Evolutionary conservation across 106 monocot species (phyloP).

Genomic region (Vanilla planifolia): DNA sequence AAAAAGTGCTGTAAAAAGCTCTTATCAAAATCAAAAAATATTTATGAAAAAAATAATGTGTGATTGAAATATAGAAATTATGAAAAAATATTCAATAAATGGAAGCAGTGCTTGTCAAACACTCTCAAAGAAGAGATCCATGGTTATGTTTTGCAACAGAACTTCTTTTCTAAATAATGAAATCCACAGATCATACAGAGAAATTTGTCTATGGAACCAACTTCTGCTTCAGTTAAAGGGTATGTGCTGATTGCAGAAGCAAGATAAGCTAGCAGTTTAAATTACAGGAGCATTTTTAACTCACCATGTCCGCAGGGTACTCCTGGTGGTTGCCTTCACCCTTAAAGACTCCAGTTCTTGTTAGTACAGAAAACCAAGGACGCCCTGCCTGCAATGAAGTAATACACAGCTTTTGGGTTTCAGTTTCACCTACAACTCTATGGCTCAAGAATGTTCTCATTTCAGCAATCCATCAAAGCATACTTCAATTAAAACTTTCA

Average conservation of each 20-base stretch:
- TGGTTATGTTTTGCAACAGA: not conserved
- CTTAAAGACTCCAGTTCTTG: constrained; percentile 87
- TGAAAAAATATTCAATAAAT: too few species aligned
- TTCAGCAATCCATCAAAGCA: too few species aligned
- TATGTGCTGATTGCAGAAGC: not conserved
- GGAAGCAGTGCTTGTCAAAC: not conserved
- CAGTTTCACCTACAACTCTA: too few species aligned
- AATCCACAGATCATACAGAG: not conserved
- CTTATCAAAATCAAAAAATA: not conserved
- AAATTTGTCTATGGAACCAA: not conserved
- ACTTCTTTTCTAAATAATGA: not conserved
- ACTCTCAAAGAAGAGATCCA: not conserved
- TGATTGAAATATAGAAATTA: too few species aligned
- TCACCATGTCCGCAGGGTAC: constrained; percentile 81
- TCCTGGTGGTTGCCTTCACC: constrained; percentile 63
- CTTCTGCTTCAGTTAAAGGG: not conserved
- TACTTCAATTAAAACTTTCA: too few species aligned
- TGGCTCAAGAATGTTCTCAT: too few species aligned
- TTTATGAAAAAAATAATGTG: not conserved
- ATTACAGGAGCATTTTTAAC: constrained; percentile 1
- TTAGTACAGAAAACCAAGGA: constrained; percentile 92
- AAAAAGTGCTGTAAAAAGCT: not conserved
- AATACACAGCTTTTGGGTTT: too few species aligned
- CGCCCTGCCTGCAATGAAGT: constrained; percentile 53
- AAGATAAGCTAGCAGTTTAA: not conserved